phyloP scores from a whole-genome alignment of 2,329 filamentous ascomycete genomes.

The Nannizziopsis barbatae region DNA sequence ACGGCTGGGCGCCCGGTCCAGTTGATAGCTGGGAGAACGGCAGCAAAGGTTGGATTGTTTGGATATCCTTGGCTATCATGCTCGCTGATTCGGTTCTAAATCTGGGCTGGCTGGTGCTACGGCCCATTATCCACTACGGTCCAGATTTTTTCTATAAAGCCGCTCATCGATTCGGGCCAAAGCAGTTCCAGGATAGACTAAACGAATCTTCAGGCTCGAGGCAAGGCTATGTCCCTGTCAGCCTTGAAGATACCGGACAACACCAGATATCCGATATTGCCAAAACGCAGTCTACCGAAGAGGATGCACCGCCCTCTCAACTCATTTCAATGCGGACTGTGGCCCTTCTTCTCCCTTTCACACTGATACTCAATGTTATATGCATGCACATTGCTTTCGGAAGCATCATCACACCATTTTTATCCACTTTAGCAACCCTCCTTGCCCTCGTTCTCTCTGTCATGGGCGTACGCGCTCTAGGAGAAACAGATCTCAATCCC shows the following conservation, averaged over 20 bases:
- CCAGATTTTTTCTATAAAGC: slow-evolving; percentile 26
- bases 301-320: slow-evolving; percentile 75
- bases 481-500: slow-evolving; percentile 87
- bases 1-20: slow-evolving; percentile 78
- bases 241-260: slow-evolving; percentile 24
- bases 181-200: slow-evolving; percentile 18
- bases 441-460: slow-evolving; percentile 62
- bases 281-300: slow-evolving; percentile 39
- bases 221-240: slow-evolving; percentile 15
- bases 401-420: slow-evolving; percentile 63
- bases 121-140: slow-evolving; percentile 46
- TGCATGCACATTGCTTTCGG: slow-evolving; percentile 79
- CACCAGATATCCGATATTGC: slow-evolving; percentile 18
- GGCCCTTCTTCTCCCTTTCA: slow-evolving; percentile 60
- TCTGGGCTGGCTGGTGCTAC: slow-evolving; percentile 63
- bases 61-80: slow-evolving; percentile 95
- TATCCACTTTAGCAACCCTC: slow-evolving; percentile 66
- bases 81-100: slow-evolving; percentile 84
- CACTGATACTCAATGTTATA: slow-evolving; percentile 65
- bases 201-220: slow-evolving; percentile 7
- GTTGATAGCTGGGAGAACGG: slow-evolving; percentile 83
- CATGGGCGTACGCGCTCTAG: slow-evolving; percentile 54
- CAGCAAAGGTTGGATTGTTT: slow-evolving; percentile 97
- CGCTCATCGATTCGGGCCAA: slow-evolving; percentile 23
- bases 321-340: slow-evolving; percentile 64